Evolutionary conservation across 176 grass and related monocot species (phyloP).

Genomic region (Saccharum officinarum): DNA sequence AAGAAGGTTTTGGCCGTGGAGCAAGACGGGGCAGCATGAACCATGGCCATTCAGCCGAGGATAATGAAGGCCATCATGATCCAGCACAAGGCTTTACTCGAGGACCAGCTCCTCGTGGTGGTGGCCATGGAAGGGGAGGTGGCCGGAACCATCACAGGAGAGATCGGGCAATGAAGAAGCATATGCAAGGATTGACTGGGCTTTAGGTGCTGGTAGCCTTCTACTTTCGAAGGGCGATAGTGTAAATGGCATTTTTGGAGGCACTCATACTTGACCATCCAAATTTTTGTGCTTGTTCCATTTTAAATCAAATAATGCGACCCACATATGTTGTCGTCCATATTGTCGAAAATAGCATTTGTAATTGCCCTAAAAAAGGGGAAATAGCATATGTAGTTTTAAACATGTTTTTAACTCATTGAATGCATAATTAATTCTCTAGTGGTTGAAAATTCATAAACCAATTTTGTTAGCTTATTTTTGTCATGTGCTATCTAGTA

Average conservation of each 20-base stretch:
- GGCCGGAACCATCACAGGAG: conserved; percentile 61
- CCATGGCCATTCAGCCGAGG: conserved; percentile 28
- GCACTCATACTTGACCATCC: background rate
- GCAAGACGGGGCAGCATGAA: conserved; percentile 40
- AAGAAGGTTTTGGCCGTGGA: conserved; percentile 45
- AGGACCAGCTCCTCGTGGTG: conserved; percentile 39
- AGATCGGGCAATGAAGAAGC: conserved; percentile 76
- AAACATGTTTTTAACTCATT: background rate
- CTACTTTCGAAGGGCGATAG: background rate
- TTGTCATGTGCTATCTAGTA: no score
- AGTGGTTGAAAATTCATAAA: no score
- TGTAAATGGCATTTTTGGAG: conserved; percentile 42
- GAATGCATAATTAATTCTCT: background rate
- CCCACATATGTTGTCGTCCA: background rate
- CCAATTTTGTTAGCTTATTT: background rate
- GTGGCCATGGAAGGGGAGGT: conserved; percentile 53
- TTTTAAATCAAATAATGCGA: background rate
- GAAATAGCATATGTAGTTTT: background rate
- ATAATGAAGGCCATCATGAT: conserved; percentile 22
- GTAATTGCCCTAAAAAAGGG: background rate
- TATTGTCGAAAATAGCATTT: background rate
- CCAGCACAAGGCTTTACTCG: conserved; percentile 32
- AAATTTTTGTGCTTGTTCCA: background rate
- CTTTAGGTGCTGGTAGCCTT: conserved; percentile 31
- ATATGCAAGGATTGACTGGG: conserved; percentile 65